A percentile compares a stretch with the other conserved stretches of the same genome.
Evolutionary conservation across 305 asterid species (phyloP).

Genomic region (Rubia occidens): DNA sequence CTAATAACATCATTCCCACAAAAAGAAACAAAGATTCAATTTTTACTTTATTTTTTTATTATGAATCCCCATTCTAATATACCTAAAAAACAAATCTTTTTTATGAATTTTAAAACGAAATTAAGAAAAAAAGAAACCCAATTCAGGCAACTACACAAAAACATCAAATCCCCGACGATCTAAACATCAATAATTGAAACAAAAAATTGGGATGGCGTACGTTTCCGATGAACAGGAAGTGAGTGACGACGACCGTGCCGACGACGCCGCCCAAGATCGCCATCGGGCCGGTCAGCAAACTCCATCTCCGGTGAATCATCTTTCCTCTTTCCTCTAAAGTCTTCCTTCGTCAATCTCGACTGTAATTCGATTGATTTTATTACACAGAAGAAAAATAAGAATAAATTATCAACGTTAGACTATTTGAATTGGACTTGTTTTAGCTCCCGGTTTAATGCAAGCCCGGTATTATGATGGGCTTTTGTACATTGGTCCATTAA

Average conservation of each 20-base stretch:
- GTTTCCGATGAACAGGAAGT: constrained; percentile 49
- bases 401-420: background rate
- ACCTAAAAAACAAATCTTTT: background rate
- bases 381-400: background rate
- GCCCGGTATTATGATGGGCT: background rate
- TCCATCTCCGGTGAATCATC: constrained; percentile 28
- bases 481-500: background rate
- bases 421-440: background rate
- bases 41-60: background rate
- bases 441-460: background rate
- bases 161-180: background rate
- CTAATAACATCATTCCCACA: background rate
- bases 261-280: constrained; percentile 40
- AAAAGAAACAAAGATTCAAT: background rate
- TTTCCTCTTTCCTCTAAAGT: constrained; percentile 3
- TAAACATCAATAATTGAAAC: background rate
- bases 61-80: background rate
- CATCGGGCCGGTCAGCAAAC: constrained; percentile 21
- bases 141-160: background rate
- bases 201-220: constrained; percentile 20
- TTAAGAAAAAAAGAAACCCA: background rate
- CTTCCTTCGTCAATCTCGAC: background rate
- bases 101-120: background rate
- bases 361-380: background rate
- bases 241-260: constrained; percentile 49